These are phyloP conservation scores for Jaapia argillacea DNA, from an alignment of 768 basidiomycete genomes.

Conservation along the genomic window DNA sequence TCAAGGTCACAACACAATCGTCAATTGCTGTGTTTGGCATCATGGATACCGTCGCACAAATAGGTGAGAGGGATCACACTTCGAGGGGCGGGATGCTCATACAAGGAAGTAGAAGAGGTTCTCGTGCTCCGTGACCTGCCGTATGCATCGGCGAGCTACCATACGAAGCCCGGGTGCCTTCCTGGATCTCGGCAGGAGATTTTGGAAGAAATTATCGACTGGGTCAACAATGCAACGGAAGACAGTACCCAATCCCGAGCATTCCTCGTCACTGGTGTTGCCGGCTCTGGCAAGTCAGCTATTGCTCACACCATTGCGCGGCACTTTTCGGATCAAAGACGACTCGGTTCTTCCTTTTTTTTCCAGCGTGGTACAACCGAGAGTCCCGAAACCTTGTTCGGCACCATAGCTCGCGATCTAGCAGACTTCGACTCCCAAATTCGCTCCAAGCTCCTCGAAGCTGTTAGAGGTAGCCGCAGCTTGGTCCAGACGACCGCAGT, in stretches of 20 bases:
- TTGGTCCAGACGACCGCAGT: conserved; percentile 4
- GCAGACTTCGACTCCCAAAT: not conserved
- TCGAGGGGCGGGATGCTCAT: not conserved
- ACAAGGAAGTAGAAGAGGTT: not conserved
- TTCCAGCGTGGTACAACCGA: conserved; percentile 3
- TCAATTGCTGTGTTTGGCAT: not conserved
- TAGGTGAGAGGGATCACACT: not conserved
- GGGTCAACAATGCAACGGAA: not conserved
- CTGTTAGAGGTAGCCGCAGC: not conserved
- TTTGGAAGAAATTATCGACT: conserved; percentile 2
- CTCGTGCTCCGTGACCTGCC: not conserved
- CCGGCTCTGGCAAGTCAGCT: conserved; percentile 10
- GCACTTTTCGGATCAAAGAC: not conserved
- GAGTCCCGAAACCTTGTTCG: conserved; percentile 1
- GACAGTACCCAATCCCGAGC: not conserved
- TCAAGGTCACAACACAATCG: not conserved
- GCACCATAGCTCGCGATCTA: conserved; percentile 7
- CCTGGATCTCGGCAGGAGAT: conserved; percentile 3
- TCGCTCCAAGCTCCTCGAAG: not conserved
- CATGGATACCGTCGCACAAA: not conserved
- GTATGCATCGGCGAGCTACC: not conserved
- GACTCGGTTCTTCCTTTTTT: conserved; percentile 9
- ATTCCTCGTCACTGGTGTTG: conserved; percentile 6
- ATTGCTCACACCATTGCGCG: conserved; percentile 7
- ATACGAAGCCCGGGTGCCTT: conserved; percentile 2